Conservation (phyloP, 164 flowering plant species). For the Magnolia sinica region DNA sequence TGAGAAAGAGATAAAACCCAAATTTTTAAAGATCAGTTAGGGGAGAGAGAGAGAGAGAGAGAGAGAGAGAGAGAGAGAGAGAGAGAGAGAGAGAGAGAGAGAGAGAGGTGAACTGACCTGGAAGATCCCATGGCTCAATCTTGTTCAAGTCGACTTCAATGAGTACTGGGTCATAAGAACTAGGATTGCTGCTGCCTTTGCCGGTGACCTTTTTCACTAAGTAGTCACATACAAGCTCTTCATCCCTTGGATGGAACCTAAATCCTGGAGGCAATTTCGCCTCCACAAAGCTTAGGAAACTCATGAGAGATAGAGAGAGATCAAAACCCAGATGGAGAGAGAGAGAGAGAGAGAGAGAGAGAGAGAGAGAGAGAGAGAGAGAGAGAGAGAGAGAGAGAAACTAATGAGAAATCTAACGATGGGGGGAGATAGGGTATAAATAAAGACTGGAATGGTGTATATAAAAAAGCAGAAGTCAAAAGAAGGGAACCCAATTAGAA, state of each 20-base stretch:
- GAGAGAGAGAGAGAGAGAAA: slow-evolving; percentile 2
- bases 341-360: slow-evolving; percentile 6
- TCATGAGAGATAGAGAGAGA: slow-evolving; percentile 18
- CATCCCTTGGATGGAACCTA: slow-evolving; percentile 78
- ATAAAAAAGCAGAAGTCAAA: neutral
- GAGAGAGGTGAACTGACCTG: slow-evolving; percentile 38
- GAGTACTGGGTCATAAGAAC: slow-evolving; percentile 30
- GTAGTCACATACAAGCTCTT: slow-evolving; percentile 71
- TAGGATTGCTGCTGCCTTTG: slow-evolving; percentile 25
- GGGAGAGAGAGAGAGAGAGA: no score
- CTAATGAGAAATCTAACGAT: neutral
- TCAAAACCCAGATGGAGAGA: neutral
- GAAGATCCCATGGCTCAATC: slow-evolving; percentile 84
- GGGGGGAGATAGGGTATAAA: neutral
- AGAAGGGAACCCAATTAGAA: neutral
- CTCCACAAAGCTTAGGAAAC: slow-evolving; percentile 58
- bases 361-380: neutral
- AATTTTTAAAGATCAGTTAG: no score
- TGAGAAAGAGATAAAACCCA: no score
- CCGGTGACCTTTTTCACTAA: slow-evolving; percentile 47
- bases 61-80: no score
- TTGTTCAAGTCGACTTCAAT: slow-evolving; percentile 73
- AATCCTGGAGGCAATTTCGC: slow-evolving; percentile 74
- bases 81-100: slow-evolving; percentile 4
- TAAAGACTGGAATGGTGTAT: neutral